Base-by-base conservation (phyloP, 2,329 filamentous ascomycete genomes). In the Aspergillus hortae region DNA sequence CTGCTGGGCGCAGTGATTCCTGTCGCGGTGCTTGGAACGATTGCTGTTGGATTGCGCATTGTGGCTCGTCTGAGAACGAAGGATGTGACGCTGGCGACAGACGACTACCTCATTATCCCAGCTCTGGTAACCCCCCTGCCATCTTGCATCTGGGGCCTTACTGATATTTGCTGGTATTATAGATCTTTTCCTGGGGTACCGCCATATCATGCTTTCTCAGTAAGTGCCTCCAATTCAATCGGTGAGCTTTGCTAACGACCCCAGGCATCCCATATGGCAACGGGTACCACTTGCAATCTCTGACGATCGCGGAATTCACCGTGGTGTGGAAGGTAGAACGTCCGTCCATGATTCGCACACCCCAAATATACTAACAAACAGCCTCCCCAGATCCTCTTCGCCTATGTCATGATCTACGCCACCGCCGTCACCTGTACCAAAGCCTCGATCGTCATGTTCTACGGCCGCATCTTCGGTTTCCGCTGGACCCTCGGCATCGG, bases 371-470 rank as follows among this genome's bases (percentile, higher is more conserved):
- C 40, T 42, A n/a, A 42, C 40, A 19, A n/a, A 19, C 38, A n/a
- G 17, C 15, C 11, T n/a, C 19, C 12, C 19, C 10, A 42, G 40
- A 42, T 48, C 9, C 46, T 48, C 23, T 48, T 40, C n/a, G 32
- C 46, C 12, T 38, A 48, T 11, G 46, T 48, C n/a, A 48, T 48
- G 32, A 17, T 48, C 25, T 48, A 48, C 11, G 46, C 46, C 12
- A 40, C 38, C 14, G 35, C 33, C 32, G 46, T 48, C 21, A 48
- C 46, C n/a, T 48, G 19, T 19, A 48, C 36, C 46, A 48, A 48
- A 42, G 40, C 36, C 4, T 48, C 46, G 14, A 48, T 48, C 14
- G 40, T 48, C n/a, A 14, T 48, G 21, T 48, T 48, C 46, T 48
- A 48, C 25, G 27, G 30, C 15, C 46, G 46, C 25, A 48, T 48